Percentiles rank a stretch among this genome's conserved stretches.
Conservation (phyloP, 2,329 filamentous ascomycete genomes). For the Tolypocladium endophyticum region DNA sequence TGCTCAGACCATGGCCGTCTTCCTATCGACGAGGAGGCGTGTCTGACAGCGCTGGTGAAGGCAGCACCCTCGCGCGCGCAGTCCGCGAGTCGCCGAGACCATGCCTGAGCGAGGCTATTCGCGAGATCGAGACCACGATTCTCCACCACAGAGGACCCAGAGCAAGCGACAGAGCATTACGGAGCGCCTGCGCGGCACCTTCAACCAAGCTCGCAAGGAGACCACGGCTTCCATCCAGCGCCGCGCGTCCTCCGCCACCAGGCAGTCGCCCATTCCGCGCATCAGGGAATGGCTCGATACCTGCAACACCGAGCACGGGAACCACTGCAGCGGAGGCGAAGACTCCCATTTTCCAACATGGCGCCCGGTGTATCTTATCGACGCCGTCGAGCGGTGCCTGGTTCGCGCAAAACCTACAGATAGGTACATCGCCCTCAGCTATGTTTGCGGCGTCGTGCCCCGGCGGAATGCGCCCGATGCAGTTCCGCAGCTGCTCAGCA, state of each 20-base stretch:
- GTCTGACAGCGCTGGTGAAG: neutral
- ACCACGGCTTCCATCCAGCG: slow-evolving; percentile 14
- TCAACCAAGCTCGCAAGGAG: slow-evolving; percentile 20
- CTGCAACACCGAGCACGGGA: slow-evolving; percentile 29
- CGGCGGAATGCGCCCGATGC: slow-evolving; percentile 15
- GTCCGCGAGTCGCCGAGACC: neutral
- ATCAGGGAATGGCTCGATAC: slow-evolving; percentile 32
- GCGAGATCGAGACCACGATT: slow-evolving; percentile 11
- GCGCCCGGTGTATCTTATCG: slow-evolving; percentile 29
- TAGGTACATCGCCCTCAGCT: slow-evolving; percentile 34
- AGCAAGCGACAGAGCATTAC: slow-evolving; percentile 30
- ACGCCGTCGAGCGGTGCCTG: slow-evolving; percentile 26
- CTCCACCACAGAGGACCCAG: slow-evolving; percentile 17
- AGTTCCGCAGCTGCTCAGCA: slow-evolving; percentile 20
- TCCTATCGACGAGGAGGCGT: neutral
- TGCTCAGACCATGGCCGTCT: neutral
- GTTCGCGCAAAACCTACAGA: slow-evolving; percentile 27
- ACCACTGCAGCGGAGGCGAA: slow-evolving; percentile 24
- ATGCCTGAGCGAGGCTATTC: slow-evolving; percentile 2
- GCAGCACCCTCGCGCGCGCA: neutral
- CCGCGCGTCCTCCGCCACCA: slow-evolving; percentile 19
- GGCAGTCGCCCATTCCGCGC: slow-evolving; percentile 24
- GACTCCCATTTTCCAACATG: slow-evolving; percentile 19
- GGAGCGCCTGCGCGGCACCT: slow-evolving; percentile 24
- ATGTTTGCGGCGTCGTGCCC: slow-evolving; percentile 26